Base-by-base conservation (phyloP, 2,329 filamentous ascomycete genomes). In the Aspergillus quadricinctus region DNA sequence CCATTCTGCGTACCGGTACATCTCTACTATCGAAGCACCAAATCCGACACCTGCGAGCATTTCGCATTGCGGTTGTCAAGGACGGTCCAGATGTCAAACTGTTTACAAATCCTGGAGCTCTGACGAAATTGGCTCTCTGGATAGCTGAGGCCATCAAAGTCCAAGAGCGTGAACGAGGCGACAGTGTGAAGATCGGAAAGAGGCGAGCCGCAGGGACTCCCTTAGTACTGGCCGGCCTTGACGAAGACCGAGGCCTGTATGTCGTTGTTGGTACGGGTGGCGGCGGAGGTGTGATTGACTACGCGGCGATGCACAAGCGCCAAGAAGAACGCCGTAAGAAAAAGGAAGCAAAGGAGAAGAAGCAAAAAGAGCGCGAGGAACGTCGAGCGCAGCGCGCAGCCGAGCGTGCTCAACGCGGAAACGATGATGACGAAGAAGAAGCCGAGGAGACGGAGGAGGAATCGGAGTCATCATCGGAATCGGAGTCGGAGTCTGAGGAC, bases 51-150 rank as follows among this genome's bases (percentile, higher is more conserved):
- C 80, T 99, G 17, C 86, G 91, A 49, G 89, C 93, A 0, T 99
- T 97, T 72, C 89, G 94, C 50, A 92, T 99, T 82, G 95, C 90
- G 35, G 89, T 97, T 3, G 92, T 99, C 65, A 96, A 95, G 70
- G 94, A 97, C 68, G 92, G 93, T 0, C 91, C 92, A 0, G 94
- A 97, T 65, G 88, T 96, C 0, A 77, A 83, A n/a, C 82, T 97
- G 10, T 99, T 99, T 75, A 92, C 88, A 0, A 93, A 97, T 68
- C 92, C 94, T 0, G 90, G 92, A 5, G 94, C 94, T 1, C 78
- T 99, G 25, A 96, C 92, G 2, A 97, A 97, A 73, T 82, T 99
- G 14, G 92, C 93, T 0, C 81, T 96, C 3, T 99, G 94, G 94
- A 84, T 99, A 45, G 90, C 89, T 48, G 93, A 97, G 75, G 94